Base-by-base conservation (phyloP, 2,329 filamentous ascomycete species). In the Pseudocercospora fuligena region DNA sequence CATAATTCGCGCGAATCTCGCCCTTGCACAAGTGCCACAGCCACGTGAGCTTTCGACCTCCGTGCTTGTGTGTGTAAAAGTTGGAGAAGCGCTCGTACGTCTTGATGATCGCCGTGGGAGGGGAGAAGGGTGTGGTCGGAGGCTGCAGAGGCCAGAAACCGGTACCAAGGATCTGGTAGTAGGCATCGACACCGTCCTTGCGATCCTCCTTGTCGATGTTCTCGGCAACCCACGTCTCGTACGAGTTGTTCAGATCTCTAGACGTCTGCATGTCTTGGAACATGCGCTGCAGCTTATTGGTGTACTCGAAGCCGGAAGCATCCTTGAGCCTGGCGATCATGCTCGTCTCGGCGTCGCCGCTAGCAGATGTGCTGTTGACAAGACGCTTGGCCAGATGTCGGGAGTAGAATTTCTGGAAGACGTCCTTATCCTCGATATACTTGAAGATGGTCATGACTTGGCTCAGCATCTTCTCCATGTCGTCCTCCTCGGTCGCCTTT, bases 361-460 rank as follows among this genome's bases (percentile, higher is more conserved):
- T 97, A 2, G 95, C 95, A 0, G 95, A 98, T 78, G 91, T 97
- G 78, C 92, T 93, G 79, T 97, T 93, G 19, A 99, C 95, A 63
- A 99, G 83, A 74, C 95, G 93, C 79, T 97, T 93, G 59, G 95
- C 95, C 73, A 99, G 84, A 90, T 97, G 97, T 69, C 94, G 92
- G 1, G 94, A 97, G 82, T 99, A 99, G 82, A 97, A 99, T 80
- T 98, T 99, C 80, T 98, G 95, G 86, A 99, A 99, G 5, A 99
- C 96, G 76, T 99, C 95, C 85, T 99, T 99, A 82, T 99, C 96
- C 78, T 99, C 95, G 70, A 99, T 98, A 81, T 99, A 99, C 83
- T 98, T 98, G 88, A 99, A 99, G 63, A 99, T 93, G 1, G 94
- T 97, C 95, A 99, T 99, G 75, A 99, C 95, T 79, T 97, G 92